Base-by-base conservation (phyloP, 257 asterid genomes). In the Solanum paucissectum region DNA sequence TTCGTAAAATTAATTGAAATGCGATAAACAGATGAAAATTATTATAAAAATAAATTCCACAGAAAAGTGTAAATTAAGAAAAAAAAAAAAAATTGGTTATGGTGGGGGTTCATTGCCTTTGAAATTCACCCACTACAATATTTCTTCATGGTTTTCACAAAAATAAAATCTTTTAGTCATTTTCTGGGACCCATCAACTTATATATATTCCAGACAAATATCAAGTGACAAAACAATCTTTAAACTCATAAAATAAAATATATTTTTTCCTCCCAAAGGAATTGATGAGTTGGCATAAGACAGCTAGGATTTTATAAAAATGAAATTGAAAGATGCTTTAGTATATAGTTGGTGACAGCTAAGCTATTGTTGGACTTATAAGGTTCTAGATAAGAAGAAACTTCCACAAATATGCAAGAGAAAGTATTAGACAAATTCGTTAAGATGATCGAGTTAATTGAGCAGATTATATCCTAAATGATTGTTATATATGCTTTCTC, bases 261-360 rank as follows among this genome's bases (percentile, higher is more conserved):
- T 46, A 4, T 13, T 25, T 27, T 69, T 69, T 69, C 5, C 23
- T 20, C n/a, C 20, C 20, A n/a, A 46, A 77, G 21, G 37, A 77
- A 42, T 42, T 77, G 25, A 21, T 75, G 62, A 52, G 46, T 64
- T 87, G 81, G 55, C 25, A 62, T 16, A 36, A 9, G 36, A 9
- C 86, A 76, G 69, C 64, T 76, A 16, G 86, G 75, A 49, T 75
- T 75, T 76, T 5, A 87, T 58, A 52, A 72, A 75, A n/a, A 37
- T 72, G 72, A 55, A 62, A 36, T 49, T n/a, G 60, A 38, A 77
- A 77, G 25, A 77, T 77, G 84, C 62, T 38, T 66, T 23, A 38
- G 18, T 69, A 36, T 87, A 76, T 83, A 87, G 77, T 75, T 87
- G 88, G 32, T 33, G 83, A 87, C 86, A 87, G 84, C 36, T 76